Conservation (phyloP, 768 basidiomycete species). For the Russula vinacea region DNA sequence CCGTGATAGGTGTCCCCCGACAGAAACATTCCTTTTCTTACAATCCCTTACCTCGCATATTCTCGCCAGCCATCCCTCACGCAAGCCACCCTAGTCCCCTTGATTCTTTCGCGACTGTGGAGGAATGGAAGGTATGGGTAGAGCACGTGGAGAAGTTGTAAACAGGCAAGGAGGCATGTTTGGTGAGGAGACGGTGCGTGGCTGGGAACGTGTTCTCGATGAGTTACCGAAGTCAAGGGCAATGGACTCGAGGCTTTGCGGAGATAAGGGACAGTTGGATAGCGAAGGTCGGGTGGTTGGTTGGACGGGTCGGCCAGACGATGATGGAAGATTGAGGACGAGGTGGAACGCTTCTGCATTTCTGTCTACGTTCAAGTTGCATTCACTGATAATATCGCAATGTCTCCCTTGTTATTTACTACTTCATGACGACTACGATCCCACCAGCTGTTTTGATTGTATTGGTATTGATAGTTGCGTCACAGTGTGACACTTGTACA, state of each 20-base stretch:
- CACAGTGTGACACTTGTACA: slow-evolving; percentile 12
- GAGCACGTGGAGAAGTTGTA: slow-evolving; percentile 63
- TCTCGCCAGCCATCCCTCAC: slow-evolving; percentile 65
- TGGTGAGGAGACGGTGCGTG: slow-evolving; percentile 60
- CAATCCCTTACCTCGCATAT: slow-evolving; percentile 65
- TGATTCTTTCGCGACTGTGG: slow-evolving; percentile 60
- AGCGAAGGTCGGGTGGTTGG: slow-evolving; percentile 72
- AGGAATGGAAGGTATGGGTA: slow-evolving; percentile 81
- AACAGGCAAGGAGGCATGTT: slow-evolving; percentile 80
- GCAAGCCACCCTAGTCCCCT: slow-evolving; percentile 53
- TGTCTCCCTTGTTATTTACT: slow-evolving; percentile 20
- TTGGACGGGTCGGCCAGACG: slow-evolving; percentile 43
- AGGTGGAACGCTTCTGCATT: slow-evolving; percentile 16
- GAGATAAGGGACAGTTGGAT: slow-evolving; percentile 65
- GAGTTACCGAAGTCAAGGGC: slow-evolving; percentile 56
- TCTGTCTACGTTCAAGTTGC: slow-evolving; percentile 20
- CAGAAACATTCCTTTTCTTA: slow-evolving; percentile 72
- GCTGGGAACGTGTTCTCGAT: slow-evolving; percentile 70
- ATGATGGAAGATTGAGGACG: slow-evolving; percentile 38
- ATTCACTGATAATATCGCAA: slow-evolving; percentile 25
- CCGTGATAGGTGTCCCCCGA: slow-evolving; percentile 65
- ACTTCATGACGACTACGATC: slow-evolving; percentile 21
- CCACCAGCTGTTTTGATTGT: slow-evolving; percentile 26
- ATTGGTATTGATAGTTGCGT: slow-evolving; percentile 24
- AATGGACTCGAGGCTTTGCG: slow-evolving; percentile 44